phyloP scores from a whole-genome alignment of 2,329 filamentous ascomycete genomes.

The Dactylellina leptospora region DNA sequence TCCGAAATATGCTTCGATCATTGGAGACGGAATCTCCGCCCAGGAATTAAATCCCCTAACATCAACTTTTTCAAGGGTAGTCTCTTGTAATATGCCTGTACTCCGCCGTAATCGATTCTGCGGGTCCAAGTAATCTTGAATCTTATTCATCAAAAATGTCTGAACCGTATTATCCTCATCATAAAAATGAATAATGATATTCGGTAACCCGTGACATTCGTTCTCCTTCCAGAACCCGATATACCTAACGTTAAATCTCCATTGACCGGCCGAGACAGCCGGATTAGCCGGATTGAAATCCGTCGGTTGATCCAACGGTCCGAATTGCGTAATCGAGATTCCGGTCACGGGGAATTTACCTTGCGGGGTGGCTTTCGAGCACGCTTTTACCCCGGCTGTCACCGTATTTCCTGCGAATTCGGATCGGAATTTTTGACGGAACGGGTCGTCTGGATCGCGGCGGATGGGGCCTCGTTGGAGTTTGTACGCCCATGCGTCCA shows the following conservation, averaged over 20 bases:
- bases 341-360: neutral
- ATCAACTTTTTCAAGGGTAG: neutral
- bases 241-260: neutral
- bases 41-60: neutral
- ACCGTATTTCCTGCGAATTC: conserved; percentile 1
- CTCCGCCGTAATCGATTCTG: neutral
- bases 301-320: neutral
- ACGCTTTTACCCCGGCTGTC: neutral
- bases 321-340: conserved; percentile 21
- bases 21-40: neutral
- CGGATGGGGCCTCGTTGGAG: conserved; percentile 9
- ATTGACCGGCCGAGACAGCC: neutral
- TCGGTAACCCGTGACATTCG: conserved; percentile 14
- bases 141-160: neutral
- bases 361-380: neutral
- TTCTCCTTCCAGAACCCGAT: conserved; percentile 27
- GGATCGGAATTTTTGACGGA: neutral
- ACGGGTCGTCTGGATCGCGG: neutral
- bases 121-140: neutral
- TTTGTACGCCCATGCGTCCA: conserved; percentile 7
- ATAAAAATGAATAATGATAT: conserved; percentile 24
- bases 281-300: neutral
- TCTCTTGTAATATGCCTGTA: neutral
- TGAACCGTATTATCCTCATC: conserved; percentile 6
- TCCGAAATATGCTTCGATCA: neutral